Percentiles rank a stretch among this genome's conserved stretches.
phyloP scores from a whole-genome alignment of 2,329 filamentous ascomycete genomes.

The Ascomycota sp. region DNA sequence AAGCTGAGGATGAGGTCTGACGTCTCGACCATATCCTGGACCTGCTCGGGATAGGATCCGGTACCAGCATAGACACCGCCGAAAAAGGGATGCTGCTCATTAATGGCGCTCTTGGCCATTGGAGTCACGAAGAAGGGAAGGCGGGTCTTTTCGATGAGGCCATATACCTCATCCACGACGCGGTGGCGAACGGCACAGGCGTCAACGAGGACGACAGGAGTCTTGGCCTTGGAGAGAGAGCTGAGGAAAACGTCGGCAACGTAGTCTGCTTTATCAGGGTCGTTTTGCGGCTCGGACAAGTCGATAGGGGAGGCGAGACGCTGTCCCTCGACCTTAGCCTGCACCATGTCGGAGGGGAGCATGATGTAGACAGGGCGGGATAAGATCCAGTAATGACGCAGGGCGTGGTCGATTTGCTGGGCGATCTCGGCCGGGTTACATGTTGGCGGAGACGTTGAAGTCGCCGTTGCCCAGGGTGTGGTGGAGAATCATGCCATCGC shows the following conservation, averaged over 20 bases:
- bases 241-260: conserved; percentile 64
- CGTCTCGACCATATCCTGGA: conserved; percentile 42
- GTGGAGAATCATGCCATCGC: conserved; percentile 30
- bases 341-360: conserved; percentile 62
- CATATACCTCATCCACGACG: conserved; percentile 50
- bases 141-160: conserved; percentile 49
- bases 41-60: conserved; percentile 43
- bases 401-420: conserved; percentile 54
- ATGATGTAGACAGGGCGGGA: conserved; percentile 70
- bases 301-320: conserved; percentile 52
- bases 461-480: conserved; percentile 61
- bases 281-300: conserved; percentile 41
- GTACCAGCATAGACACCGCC: conserved; percentile 74
- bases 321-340: conserved; percentile 54
- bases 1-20: conserved; percentile 53
- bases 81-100: conserved; percentile 56
- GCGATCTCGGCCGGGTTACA: conserved; percentile 54
- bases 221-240: conserved; percentile 51
- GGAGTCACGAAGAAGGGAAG: conserved; percentile 74
- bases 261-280: conserved; percentile 54
- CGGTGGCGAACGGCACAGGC: conserved; percentile 64
- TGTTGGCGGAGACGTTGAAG: conserved; percentile 65
- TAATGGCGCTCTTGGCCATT: conserved; percentile 72
- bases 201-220: conserved; percentile 63
- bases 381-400: conserved; percentile 52